phyloP scores from a whole-genome alignment of 352 stramenopile species.

The Pythium phragmitis region DNA sequence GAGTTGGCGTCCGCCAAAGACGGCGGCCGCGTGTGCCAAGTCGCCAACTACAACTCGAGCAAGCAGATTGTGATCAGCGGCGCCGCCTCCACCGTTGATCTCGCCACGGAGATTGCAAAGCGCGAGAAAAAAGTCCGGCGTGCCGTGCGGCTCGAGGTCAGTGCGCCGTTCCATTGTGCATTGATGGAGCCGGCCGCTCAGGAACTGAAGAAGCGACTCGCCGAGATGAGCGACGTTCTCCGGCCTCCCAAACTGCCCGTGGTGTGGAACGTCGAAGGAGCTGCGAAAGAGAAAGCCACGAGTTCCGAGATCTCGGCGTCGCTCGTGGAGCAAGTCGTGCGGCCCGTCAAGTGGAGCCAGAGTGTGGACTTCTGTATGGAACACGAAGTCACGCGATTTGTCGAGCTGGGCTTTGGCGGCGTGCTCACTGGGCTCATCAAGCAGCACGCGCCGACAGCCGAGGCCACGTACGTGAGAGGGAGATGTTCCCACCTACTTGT shows the following conservation, averaged over 20 bases:
- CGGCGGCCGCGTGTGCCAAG: slow-evolving; percentile 49
- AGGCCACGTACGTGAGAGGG: slow-evolving; percentile 28
- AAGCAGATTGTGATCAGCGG: slow-evolving; percentile 87
- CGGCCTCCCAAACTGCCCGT: slow-evolving; percentile 50
- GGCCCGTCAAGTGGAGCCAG: slow-evolving; percentile 74
- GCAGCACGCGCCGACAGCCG: slow-evolving; percentile 50
- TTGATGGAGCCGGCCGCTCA: slow-evolving; percentile 69
- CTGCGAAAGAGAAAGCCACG: slow-evolving; percentile 37
- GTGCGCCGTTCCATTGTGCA: slow-evolving; percentile 81
- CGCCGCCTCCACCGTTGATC: slow-evolving; percentile 42
- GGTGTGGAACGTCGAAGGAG: slow-evolving; percentile 80
- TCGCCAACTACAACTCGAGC: slow-evolving; percentile 89
- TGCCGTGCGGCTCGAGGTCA: slow-evolving; percentile 73
- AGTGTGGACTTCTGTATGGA: slow-evolving; percentile 75
- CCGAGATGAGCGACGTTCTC: slow-evolving; percentile 32
- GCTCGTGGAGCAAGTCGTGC: slow-evolving; percentile 62
- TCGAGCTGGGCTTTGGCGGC: slow-evolving; percentile 70
- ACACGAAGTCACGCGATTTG: slow-evolving; percentile 45
- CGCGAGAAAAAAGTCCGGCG: slow-evolving; percentile 66
- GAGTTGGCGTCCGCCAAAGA: slow-evolving; percentile 34
- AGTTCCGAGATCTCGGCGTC: slow-evolving; percentile 38
- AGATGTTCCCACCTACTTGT: too few relatives aligned
- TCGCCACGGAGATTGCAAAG: slow-evolving; percentile 60
- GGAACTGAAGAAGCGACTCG: slow-evolving; percentile 44
- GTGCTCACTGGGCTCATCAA: slow-evolving; percentile 77